Base-by-base conservation (phyloP, 108 stramenopile species). In the Pseudonitzschia multistriata region DNA sequence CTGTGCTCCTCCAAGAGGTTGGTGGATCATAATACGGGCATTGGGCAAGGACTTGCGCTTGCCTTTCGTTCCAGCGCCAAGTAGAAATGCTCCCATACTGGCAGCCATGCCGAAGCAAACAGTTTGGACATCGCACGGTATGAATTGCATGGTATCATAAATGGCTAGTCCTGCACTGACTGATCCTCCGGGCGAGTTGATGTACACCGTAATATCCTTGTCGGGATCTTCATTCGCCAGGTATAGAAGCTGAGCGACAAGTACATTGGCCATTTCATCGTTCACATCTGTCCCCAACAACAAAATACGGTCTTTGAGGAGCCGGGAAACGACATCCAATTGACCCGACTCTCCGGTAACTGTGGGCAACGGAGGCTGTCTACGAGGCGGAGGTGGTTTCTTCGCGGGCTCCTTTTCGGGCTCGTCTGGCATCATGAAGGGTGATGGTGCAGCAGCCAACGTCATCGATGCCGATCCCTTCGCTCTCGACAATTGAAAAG, bases 21-120 rank as follows among this genome's bases (percentile, higher is more conserved):
- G 98, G 82, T 97, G 98, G 79, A 98, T 98, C 98, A 98, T 98
- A 67, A 98, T 97, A 14, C 97, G 79, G 6, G 94, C 79, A 66
- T 96, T 96, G 74, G 97, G 97, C 31, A 98, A 70, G 7, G 96
- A 87, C 27, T 85, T 72, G 24, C 96, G 79, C 78, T 96, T 97
- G 3, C 97, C 97, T 45, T 88, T 85, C 22, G 88, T 67, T 14
- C 93, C 93, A 11, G 93, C 93, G 40, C 88, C 85, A 65, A 94
- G 67, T 40, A 94, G 66, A 47, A 94, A 91, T 0, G 93, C 89
- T 27, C 93, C 93, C 93, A 94, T 94, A 30, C 78, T 80, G 30
- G 93, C 89, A 3, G 93, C 93, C 88, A 94, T 86, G 36, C 93
- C 93, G 52, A 90, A 94, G 71, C 90, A 94, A 31, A 94, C 90